Percentiles rank a stretch among this genome's conserved stretches.
Conservation (phyloP, 2,329 filamentous ascomycete species). For the Periconia sp. region DNA sequence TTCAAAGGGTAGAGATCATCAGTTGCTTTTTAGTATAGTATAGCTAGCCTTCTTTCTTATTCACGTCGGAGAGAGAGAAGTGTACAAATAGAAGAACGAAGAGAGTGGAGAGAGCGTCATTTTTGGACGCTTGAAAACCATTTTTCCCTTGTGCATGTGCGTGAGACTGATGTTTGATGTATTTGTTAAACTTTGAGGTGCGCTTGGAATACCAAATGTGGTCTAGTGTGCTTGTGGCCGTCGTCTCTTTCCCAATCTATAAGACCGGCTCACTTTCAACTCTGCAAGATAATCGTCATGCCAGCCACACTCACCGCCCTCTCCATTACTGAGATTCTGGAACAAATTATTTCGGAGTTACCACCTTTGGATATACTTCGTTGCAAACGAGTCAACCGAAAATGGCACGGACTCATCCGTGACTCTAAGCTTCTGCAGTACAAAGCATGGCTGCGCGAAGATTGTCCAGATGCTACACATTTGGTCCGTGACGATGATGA, state of each 20-base stretch:
- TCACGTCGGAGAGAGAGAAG: no score
- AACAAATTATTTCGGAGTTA: constrained; percentile 1
- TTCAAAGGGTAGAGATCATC: background rate
- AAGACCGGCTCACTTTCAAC: no score
- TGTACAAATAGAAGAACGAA: background rate
- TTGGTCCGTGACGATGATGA: background rate
- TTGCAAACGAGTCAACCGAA: background rate
- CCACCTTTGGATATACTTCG: constrained; percentile 3
- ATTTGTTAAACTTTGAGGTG: no score
- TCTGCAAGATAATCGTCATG: no score
- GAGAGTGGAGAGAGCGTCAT: background rate
- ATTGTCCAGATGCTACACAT: background rate
- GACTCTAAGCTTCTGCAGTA: constrained; percentile 1
- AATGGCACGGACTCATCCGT: constrained; percentile 1
- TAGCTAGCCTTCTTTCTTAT: background rate
- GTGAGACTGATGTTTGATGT: no score
- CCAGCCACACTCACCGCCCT: background rate
- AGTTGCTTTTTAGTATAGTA: background rate
- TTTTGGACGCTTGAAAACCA: no score
- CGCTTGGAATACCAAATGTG: no score
- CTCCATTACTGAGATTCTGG: background rate
- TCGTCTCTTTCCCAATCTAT: no score
- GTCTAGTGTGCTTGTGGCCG: no score
- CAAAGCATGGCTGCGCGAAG: constrained; percentile 1
- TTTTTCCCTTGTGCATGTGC: no score